Evolutionary conservation across 2,329 filamentous ascomycete genomes (phyloP), one percentile per base, ranked within the genome.

Genomic region (Ophiostoma tasmaniense): DNA sequence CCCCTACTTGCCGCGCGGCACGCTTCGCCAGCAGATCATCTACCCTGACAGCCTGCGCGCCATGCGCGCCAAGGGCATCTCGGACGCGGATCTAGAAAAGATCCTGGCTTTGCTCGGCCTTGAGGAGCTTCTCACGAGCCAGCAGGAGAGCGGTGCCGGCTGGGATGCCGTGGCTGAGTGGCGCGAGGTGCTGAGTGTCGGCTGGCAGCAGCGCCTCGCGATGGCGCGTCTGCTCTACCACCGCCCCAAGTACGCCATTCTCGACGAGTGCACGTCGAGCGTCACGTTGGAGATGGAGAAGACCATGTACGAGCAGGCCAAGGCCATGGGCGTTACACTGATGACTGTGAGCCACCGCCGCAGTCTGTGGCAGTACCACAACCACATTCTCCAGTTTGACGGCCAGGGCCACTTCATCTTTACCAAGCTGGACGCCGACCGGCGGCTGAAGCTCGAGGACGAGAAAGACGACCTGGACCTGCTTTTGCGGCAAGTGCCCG

Each of bases 201-300:
- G 95, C 7, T 83, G 97, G 25, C 95, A 99, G 80, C 95, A 99
- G 81, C 90, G 95, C 67, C 91, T 99, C 28, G 95, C 95, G 71
- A 98, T 98, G 92, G 95, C 95, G 0, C 85, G 95, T 0, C 85
- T 97, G 22, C 97, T 97, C 79, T 98, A 98, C 79, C 94, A 98
- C 79, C 85, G 88, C 11, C 94, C 94, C 0, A 89, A 90, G 74
- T 98, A 97, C 78, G 95, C 95, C 13, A 99, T 99, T 73, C 83
- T 99, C 50, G 95, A 99, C 77, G 95, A 99, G 80, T 99, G 95
- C 79, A 99, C 95, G 7, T 93, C 90, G 69, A 92, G 89, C 67
- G 92, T 99, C n/a, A 97, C 96, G 20, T 84, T 97, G 35, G 94
- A 98, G 74, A 93, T 93, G 71, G 95, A 99, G 76, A 90, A 92